A percentile compares a stretch with the other conserved stretches of the same genome.
Evolutionary conservation across 164 flowering plant genomes (phyloP).

Genomic region (Chloranthus sessilifolius): DNA sequence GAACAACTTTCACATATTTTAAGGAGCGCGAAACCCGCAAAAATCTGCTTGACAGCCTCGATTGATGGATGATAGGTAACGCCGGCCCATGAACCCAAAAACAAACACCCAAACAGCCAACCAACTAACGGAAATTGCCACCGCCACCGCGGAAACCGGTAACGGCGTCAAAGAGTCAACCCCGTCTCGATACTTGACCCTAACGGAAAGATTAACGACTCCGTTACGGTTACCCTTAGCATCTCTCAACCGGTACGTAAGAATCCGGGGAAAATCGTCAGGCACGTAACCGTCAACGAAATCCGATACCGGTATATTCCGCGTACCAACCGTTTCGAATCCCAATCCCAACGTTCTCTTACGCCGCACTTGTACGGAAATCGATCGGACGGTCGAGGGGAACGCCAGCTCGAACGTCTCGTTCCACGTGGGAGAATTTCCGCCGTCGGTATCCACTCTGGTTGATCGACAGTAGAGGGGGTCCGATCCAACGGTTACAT

Average conservation of each 20-base stretch:
- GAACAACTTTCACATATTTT: no score
- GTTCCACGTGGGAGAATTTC: slow-evolving; percentile 44
- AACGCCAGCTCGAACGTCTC: slow-evolving; percentile 23
- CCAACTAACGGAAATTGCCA: no score
- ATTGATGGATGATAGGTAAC: no score
- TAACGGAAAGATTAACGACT: slow-evolving; percentile 8
- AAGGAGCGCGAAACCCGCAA: no score
- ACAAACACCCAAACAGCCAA: no score
- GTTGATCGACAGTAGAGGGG: slow-evolving; percentile 15
- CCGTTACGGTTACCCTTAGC: slow-evolving; percentile 2
- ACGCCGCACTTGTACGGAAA: slow-evolving; percentile 7
- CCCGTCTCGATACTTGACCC: no score
- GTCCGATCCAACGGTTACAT: slow-evolving; percentile 22
- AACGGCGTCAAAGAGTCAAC: no score
- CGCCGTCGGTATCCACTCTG: slow-evolving; percentile 26
- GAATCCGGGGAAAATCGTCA: not conserved
- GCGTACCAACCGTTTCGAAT: not conserved
- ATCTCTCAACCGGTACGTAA: slow-evolving; percentile 11
- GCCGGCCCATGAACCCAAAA: no score
- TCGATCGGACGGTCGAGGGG: not conserved
- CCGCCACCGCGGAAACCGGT: no score
- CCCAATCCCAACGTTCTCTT: not conserved
- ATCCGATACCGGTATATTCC: slow-evolving; percentile 5
- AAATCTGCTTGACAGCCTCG: no score
- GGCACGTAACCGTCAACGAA: slow-evolving; percentile 3